A percentile compares a stretch with the other conserved stretches of the same genome.
Conservation (phyloP, 805 yeast species). For the Priceomyces fermenticarens region DNA sequence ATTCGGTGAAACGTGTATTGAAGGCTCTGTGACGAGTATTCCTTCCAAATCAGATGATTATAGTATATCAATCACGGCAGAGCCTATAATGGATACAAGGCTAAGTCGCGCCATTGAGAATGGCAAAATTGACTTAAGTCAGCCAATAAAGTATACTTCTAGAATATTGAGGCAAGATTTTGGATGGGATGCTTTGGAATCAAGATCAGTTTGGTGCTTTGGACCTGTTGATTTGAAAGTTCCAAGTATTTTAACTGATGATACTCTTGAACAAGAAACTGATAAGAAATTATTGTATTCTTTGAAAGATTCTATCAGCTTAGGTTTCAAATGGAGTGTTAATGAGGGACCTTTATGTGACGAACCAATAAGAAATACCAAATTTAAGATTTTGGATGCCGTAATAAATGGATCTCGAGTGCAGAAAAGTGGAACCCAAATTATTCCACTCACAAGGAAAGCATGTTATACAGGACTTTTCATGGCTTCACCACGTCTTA, state of each 20-base stretch:
- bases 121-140: constrained; percentile 38
- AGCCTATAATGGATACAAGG: constrained; percentile 55
- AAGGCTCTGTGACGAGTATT: constrained; percentile 66
- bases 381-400: constrained; percentile 67
- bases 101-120: constrained; percentile 55
- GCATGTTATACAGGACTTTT: constrained; percentile 82
- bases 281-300: constrained; percentile 48
- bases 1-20: constrained; percentile 74
- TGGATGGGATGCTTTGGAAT: constrained; percentile 80
- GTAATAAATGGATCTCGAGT: constrained; percentile 45
- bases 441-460: constrained; percentile 76
- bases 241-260: constrained; percentile 62
- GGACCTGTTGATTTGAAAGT: constrained; percentile 44
- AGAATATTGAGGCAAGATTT: constrained; percentile 54
- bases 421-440: constrained; percentile 57
- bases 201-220: constrained; percentile 79
- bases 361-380: constrained; percentile 69
- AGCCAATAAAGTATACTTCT: constrained; percentile 45
- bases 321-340: constrained; percentile 82
- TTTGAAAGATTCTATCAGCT: constrained; percentile 54
- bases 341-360: constrained; percentile 92
- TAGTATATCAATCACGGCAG: constrained; percentile 68
- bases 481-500: constrained; percentile 70
- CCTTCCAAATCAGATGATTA: constrained; percentile 54
- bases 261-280: constrained; percentile 67